Conservation (phyloP, 1,284 basidiomycete species). For the Cutaneotrichosporon dermatis region DNA sequence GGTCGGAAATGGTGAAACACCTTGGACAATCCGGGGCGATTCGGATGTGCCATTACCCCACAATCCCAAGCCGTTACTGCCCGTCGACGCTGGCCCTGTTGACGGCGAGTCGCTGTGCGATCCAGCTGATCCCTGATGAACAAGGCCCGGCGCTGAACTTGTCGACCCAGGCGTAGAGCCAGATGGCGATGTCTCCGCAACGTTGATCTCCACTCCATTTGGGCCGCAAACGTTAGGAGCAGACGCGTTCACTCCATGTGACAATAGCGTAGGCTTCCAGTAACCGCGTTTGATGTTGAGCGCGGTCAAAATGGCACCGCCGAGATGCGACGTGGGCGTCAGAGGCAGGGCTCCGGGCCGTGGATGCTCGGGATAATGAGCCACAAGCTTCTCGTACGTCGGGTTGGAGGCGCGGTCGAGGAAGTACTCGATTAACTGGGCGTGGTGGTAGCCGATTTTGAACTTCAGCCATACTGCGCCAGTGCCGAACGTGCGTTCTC, state of each 20-base stretch:
- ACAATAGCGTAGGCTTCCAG: constrained; percentile 22
- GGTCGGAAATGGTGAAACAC: background rate
- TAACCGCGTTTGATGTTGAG: constrained; percentile 45
- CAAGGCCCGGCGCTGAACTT: background rate
- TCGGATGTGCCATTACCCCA: background rate
- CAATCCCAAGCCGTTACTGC: background rate
- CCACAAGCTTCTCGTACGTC: constrained; percentile 36
- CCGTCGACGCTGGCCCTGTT: too few relatives aligned
- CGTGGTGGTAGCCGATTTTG: constrained; percentile 45
- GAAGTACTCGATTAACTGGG: constrained; percentile 47
- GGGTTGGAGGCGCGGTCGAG: constrained; percentile 40
- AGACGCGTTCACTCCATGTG: background rate
- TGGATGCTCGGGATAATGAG: constrained; percentile 46
- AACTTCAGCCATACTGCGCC: constrained; percentile 32
- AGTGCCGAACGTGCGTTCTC: constrained; percentile 37
- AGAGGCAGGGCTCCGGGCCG: constrained; percentile 37
- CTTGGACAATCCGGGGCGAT: background rate
- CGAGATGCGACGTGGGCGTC: constrained; percentile 30
- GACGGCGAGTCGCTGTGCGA: background rate
- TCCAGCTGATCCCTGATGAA: background rate
- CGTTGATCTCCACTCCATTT: background rate
- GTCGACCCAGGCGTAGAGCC: background rate
- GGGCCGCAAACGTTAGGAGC: background rate
- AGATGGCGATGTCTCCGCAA: background rate
- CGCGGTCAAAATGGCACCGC: constrained; percentile 36